A percentile compares a stretch with the other conserved stretches of the same genome.
These are phyloP conservation scores for Phytophthora pseudosyringae DNA, from an alignment of 352 stramenopile genomes.

Conservation along the genomic window DNA sequence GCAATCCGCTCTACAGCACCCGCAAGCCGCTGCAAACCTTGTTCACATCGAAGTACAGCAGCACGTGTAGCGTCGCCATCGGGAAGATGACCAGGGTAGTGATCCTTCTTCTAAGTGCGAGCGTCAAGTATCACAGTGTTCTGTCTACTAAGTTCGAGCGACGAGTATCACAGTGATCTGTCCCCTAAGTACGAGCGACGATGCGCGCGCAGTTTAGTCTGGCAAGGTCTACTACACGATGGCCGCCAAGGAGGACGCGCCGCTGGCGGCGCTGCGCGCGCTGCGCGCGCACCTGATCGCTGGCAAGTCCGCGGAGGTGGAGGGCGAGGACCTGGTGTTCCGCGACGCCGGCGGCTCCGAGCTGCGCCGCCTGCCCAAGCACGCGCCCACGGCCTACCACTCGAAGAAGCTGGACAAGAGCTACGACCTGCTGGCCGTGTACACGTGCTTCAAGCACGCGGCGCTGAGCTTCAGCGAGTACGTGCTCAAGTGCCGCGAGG, in stretches of 20 bases:
- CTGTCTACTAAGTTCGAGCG: too few relatives aligned
- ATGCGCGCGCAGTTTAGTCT: too few relatives aligned
- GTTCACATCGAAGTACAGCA: conserved; percentile 87
- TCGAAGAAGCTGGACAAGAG: conserved; percentile 86
- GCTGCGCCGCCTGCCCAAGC: conserved; percentile 63
- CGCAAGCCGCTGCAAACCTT: conserved; percentile 47
- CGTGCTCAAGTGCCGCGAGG: conserved; percentile 79
- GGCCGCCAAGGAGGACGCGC: conserved; percentile 15
- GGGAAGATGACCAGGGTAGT: too few relatives aligned
- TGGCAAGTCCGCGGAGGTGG: conserved; percentile 59
- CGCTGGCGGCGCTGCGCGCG: conserved; percentile 49
- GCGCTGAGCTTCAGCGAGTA: conserved; percentile 83
- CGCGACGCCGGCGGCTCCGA: conserved; percentile 54
- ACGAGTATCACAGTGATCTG: too few relatives aligned
- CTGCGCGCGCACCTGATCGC: conserved; percentile 81
- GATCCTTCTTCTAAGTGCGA: too few relatives aligned
- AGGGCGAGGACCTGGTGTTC: conserved; percentile 71
- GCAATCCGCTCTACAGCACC: background rate
- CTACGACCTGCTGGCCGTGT: conserved; percentile 85
- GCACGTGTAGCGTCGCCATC: conserved; percentile 42
- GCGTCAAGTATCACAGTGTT: too few relatives aligned
- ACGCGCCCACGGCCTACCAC: conserved; percentile 75
- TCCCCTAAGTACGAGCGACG: too few relatives aligned
- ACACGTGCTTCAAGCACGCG: conserved; percentile 82
- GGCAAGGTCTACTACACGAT: background rate